These are phyloP conservation scores for Babesia bigemina DNA, from an alignment of 169 alveolate genomes.

Conservation along the genomic window DNA sequence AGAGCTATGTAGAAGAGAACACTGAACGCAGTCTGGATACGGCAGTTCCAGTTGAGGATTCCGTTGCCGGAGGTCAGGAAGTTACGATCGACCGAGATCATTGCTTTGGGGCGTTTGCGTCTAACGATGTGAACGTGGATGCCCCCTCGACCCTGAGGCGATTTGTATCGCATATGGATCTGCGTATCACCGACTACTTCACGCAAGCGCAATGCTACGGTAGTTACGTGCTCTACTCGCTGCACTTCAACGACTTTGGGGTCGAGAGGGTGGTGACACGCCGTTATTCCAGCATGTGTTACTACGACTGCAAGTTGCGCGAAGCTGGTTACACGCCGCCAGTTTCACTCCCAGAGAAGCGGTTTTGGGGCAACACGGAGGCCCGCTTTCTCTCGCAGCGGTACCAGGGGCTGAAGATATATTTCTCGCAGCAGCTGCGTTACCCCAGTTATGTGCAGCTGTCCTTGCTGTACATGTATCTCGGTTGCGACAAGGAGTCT, in stretches of 20 bases:
- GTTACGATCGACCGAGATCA: not conserved
- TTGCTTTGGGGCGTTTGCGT: not conserved
- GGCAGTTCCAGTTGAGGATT: too few species aligned
- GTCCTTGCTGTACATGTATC: conserved; percentile 23
- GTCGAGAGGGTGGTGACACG: conserved; percentile 12
- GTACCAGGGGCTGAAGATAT: conserved; percentile 19
- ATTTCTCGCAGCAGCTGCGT: conserved; percentile 9
- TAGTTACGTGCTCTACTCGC: conserved; percentile 29
- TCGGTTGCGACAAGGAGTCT: conserved; percentile 26
- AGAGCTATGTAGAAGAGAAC: too few species aligned
- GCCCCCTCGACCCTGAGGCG: not conserved
- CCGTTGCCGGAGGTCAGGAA: too few species aligned
- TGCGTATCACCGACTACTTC: conserved; percentile 44
- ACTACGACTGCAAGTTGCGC: conserved; percentile 25
- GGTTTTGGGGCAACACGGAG: conserved; percentile 23
- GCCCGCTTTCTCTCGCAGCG: conserved; percentile 35
- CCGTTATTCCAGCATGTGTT: conserved; percentile 25
- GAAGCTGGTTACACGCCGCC: conserved; percentile 20
- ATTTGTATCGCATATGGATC: not conserved
- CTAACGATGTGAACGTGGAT: not conserved
- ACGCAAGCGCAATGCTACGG: conserved; percentile 11
- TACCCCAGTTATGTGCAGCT: conserved; percentile 16
- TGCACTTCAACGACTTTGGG: conserved; percentile 51
- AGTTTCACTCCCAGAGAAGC: conserved; percentile 34
- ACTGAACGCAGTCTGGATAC: too few species aligned